Base-by-base conservation (phyloP, 225 moss, liverwort and hornwort genomes). In the Straminergon stramineum region DNA sequence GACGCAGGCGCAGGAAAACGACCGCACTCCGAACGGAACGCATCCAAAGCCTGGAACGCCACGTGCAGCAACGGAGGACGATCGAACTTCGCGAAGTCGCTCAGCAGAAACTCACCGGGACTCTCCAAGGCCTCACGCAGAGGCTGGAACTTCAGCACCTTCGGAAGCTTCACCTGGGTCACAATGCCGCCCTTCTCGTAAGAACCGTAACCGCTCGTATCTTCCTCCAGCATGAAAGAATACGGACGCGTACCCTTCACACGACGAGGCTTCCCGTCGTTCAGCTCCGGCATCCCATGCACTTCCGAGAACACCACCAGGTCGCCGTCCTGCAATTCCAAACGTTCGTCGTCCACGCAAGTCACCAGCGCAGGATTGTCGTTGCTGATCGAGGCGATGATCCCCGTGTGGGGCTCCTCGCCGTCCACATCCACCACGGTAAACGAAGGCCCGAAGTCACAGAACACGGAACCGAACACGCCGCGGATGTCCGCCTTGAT, bases 301-400 rank as follows among this genome's bases (percentile, higher is more conserved):
- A 99, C 97, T 91, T 99, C 99, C 5, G 95, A 94, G 89, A 99
- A 99, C 5, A 92, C 74, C 2, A 99, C 99, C 14, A 99, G 94
- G 91, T 99, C 99, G 15, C 97, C 99, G 92, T 99, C 99, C 92
- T 99, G 95, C 89, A 99, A 95, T 87, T 99, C 99, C 75, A 99
- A 83, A 10, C 99, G 91, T 81, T 99, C 99, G 78, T 99, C 99
- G 88, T 99, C 99, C 84, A 99, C 99, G 88, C 99, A 99, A n/a
- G 99, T 92, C 57, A 99, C 94, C 82, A 99, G 90, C n/a, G 99
- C 97, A 4, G 97, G 94, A 69, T 88, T 95, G 85, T 97, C 99
- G 66, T 96, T 99, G 21, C 97, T 97, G 76, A 99, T 93, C 30
- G 96, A 97, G 16, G 97, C 96, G 90, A 97, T 95, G 22, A 99